Evolutionary conservation across 768 basidiomycete species (phyloP), one percentile per base, ranked within the genome.

Genomic region (Suillus clintonianus): DNA sequence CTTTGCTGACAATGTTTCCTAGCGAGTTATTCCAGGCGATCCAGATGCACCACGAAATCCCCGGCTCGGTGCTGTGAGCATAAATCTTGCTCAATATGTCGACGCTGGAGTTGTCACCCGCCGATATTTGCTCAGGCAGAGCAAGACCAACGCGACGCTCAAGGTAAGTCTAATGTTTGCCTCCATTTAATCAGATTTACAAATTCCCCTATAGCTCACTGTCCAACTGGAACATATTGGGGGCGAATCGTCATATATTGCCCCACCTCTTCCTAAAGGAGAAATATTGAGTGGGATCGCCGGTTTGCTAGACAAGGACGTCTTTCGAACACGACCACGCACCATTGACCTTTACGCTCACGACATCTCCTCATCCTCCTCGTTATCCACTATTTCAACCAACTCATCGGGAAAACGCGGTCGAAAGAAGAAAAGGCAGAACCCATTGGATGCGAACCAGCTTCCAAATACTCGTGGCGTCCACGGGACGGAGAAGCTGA

Each of bases 21-120:
- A 90, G 77, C 83, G 85, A n/a, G 83, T 88, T 37, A 78, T 85
- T 45, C 78, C 79, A 1, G 83, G 83, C 48, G 89, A 89, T 67
- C 81, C 83, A 6, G 77, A 83, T 59, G 76, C 82, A 8, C 84
- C 87, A 2, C 80, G 80, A 17, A 86, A 88, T 61, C 85, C 86
- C 3, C 82, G 85, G 8, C 79, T 92, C 2, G 92, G 91, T 3
- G 81, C 80, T 7, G 81, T 92, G 8, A 81, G 85, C 67, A 80
- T 94, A 62, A 89, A 94, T 70, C 80, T 94, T 2, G 87, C 92
- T 0, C 88, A 92, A 70, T 94, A 92, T 68, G 88, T 86, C 15
- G 81, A 83, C 54, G 84, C 77, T 1, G 84, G 85, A 9, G 71
- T 73, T 34, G 82, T 91, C 30, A 85, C 86, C 11, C 81, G 92